Base-by-base conservation (phyloP, 805 yeast species). In the Brettanomyces naardenensis region DNA sequence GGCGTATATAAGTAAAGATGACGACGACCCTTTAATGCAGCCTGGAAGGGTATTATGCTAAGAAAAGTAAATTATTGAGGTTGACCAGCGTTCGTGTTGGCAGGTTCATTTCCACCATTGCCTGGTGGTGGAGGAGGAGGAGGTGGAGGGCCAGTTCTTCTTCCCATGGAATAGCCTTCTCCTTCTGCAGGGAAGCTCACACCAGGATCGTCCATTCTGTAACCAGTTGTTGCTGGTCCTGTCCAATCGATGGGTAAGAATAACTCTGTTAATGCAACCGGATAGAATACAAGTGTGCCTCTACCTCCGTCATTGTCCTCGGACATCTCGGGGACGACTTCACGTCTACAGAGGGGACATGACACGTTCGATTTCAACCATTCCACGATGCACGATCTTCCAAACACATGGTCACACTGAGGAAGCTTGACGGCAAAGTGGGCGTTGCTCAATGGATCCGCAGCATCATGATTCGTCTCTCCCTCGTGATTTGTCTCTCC, bases 291-390 rank as follows among this genome's bases (percentile, higher is more conserved):
- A 28, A 37, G 22, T 18, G 40, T 26, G 31, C 23, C 28, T 44
- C 44, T 21, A 15, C 30, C n/a, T 15, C 35, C 13, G 19, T 17
- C 4, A 15, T 5, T 19, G n/a, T n/a, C 33, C 33, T 49, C 53
- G 7, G 47, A 41, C 33, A 46, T 36, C 19, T 51, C 56, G 13
- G 53, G 49, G 6, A 52, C 40, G 4, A 80, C 64, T 11, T 71
- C 66, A 13, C 66, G 64, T 39, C 97, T 74, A 53, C 97, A 89
- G 34, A 89, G 61, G 0, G 97, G 97, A 57, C 97, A 88, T 2
- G 87, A 72, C 6, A 74, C 68, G 47, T 80, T 75, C 28, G 70
- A 61, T 42, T 67, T 68, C 36, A 88, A 69, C 97, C 97, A 89
- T 45, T 80, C 82, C 34, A 65, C 70, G 17, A 87, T 66, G 61